phyloP scores from a whole-genome alignment of 345 rosid species.

The Triadica sebifera region DNA sequence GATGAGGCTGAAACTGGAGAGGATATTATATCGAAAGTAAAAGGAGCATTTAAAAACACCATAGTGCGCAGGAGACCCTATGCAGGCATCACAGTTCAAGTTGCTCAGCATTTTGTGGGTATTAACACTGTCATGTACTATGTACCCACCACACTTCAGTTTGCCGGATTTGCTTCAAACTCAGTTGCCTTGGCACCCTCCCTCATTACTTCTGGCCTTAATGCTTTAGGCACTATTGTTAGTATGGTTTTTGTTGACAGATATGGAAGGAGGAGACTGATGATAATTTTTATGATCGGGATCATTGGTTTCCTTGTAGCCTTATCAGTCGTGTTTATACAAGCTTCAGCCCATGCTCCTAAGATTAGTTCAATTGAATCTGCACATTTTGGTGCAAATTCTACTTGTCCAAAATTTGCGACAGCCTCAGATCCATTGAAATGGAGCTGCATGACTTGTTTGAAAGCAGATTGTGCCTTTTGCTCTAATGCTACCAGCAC shows the following conservation, averaged over 20 bases:
- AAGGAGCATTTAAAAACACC: slow-evolving; percentile 49
- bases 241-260: slow-evolving; percentile 81
- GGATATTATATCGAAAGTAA: slow-evolving; percentile 46
- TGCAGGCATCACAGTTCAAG: slow-evolving; percentile 91
- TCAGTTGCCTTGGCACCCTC: too few species aligned
- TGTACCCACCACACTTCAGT: too few species aligned
- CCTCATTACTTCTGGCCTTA: too few species aligned
- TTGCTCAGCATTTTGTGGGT: too few species aligned
- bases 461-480: slow-evolving; percentile 58
- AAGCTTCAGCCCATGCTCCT: slow-evolving; percentile 64
- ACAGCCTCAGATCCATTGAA: slow-evolving; percentile 24
- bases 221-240: slow-evolving; percentile 66
- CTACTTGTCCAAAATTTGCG: slow-evolving; percentile 52
- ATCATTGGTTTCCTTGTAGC: slow-evolving; percentile 58
- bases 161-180: too few species aligned
- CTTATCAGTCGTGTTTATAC: slow-evolving; percentile 51
- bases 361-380: slow-evolving; percentile 34
- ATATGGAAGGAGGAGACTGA: slow-evolving; percentile 73
- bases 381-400: slow-evolving; percentile 48
- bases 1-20: slow-evolving; percentile 52
- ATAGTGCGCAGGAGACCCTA: slow-evolving; percentile 73
- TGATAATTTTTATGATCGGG: slow-evolving; percentile 79
- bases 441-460: slow-evolving; percentile 82
- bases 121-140: too few species aligned
- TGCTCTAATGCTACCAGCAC: slow-evolving; percentile 42